Percentiles rank a stretch among this genome's conserved stretches.
These are phyloP conservation scores for Fonsecaea monophora DNA, from an alignment of 2,329 filamentous ascomycete genomes.

Conservation along the genomic window DNA sequence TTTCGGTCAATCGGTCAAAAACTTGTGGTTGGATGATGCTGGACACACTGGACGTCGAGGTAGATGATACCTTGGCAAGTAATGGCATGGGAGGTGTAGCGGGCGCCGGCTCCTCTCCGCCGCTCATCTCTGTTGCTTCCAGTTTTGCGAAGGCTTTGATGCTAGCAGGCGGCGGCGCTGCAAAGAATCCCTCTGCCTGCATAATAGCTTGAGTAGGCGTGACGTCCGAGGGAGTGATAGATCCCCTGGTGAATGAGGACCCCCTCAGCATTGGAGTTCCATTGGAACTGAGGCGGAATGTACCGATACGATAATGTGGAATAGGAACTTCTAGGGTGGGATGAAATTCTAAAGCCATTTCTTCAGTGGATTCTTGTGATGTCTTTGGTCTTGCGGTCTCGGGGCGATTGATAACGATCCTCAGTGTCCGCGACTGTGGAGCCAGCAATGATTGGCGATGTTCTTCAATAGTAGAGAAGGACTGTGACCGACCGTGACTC, in stretches of 20 bases:
- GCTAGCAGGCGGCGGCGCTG: conserved; percentile 32
- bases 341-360: conserved; percentile 44
- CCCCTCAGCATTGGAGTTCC: conserved; percentile 79
- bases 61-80: conserved; percentile 44
- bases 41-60: conserved; percentile 37
- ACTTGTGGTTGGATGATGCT: conserved; percentile 66
- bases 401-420: conserved; percentile 79
- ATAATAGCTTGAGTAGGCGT: conserved; percentile 48
- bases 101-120: conserved; percentile 41
- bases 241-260: conserved; percentile 74
- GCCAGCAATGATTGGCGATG: conserved; percentile 50
- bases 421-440: conserved; percentile 71
- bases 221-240: conserved; percentile 52
- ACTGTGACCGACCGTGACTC: conserved; percentile 55
- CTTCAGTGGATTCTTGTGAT: conserved; percentile 58
- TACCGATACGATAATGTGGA: conserved; percentile 82
- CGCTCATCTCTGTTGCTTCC: conserved; percentile 10
- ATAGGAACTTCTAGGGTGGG: conserved; percentile 76
- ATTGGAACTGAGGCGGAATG: conserved; percentile 76
- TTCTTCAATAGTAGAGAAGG: conserved; percentile 78
- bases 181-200: conserved; percentile 28
- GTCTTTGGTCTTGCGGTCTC: conserved; percentile 69
- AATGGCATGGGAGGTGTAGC: conserved; percentile 5
- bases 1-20: conserved; percentile 80
- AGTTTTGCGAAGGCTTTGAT: conserved; percentile 31